Base-by-base conservation (phyloP, 192 early-diverging fungal species). In the Linderina pennispora region DNA sequence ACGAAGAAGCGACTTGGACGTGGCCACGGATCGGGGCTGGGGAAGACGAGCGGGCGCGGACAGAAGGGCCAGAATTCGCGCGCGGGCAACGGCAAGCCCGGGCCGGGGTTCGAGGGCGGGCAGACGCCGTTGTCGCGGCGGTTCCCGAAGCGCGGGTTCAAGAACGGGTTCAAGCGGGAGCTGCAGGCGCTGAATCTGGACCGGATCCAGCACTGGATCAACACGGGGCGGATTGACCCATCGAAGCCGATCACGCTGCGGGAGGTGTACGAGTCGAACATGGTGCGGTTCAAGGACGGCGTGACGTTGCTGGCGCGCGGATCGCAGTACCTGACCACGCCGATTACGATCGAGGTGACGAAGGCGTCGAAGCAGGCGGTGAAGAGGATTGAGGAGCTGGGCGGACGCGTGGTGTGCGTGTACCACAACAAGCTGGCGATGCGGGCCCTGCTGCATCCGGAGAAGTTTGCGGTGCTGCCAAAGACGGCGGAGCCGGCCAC, bases 31-130 rank as follows among this genome's bases (percentile, higher is more conserved):
- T 90, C 86, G 35, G 92, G 92, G 25, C 86, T 85, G 49, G 92
- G 92, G 20, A 85, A 89, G 49, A 98, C 90, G 16, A 79, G 86
- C 41, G 95, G 92, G 8, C 80, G 89, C 21, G 92, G 95, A 53
- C 81, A 85, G 43, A 96, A 96, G 69, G 95, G 95, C 43, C 91
- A 84, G 58, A 84, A 92, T 25, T 81, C 88, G 19, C 83, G 90
- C 8, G 55, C 80, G 6, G 80, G 85, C 43, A 90, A 87, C 40
- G 64, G 80, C 42, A 78, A 84, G 36, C 90, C 91, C 15, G 69
- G 77, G 16, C 87, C 85, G 2, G 88, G 81, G 16, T 98, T 91
- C 53, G 90, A 95, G 62, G 95, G 95, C 52, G 95, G 95, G 22
- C 92, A 96, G 56, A 90, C 86, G 14, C 88, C 90, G 36, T 52